These are phyloP conservation scores for Acanthamoeba castellanii DNA, from an alignment of 208 protist species.

Conservation along the genomic window DNA sequence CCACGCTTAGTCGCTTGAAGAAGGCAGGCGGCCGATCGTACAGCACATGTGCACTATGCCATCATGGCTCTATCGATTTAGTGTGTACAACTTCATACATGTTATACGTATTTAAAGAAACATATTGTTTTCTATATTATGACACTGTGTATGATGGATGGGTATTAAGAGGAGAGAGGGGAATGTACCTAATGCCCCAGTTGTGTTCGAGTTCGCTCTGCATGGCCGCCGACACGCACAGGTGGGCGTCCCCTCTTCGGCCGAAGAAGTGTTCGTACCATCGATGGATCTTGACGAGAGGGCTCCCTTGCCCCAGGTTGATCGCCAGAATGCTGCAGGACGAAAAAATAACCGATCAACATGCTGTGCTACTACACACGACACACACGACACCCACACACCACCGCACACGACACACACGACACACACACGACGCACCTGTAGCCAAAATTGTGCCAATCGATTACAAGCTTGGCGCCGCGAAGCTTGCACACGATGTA, in stretches of 20 bases:
- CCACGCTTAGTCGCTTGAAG: neutral
- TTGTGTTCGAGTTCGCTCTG: slow-evolving; percentile 49
- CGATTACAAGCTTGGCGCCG: slow-evolving; percentile 75
- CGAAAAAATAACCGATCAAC: neutral
- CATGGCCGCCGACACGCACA: slow-evolving; percentile 80
- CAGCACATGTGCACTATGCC: neutral
- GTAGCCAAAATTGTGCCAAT: slow-evolving; percentile 85
- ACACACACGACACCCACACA: neutral
- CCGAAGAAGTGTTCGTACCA: slow-evolving; percentile 70
- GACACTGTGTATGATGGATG: neutral
- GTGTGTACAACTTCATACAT: too few species aligned
- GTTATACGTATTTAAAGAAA: too few species aligned
- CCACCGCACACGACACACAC: neutral
- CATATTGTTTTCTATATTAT: too few species aligned
- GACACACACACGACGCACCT: neutral
- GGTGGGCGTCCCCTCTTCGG: slow-evolving; percentile 73
- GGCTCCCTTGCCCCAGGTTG: neutral
- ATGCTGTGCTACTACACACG: too few species aligned
- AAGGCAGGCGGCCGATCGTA: slow-evolving; percentile 66
- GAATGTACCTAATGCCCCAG: slow-evolving; percentile 17
- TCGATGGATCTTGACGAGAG: slow-evolving; percentile 21
- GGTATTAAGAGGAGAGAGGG: neutral
- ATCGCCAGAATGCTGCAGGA: slow-evolving; percentile 32
- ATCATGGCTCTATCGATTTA: neutral
- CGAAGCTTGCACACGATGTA: slow-evolving; percentile 65